Percentiles rank a stretch among this genome's conserved stretches.
phyloP scores from a whole-genome alignment of 2,329 filamentous ascomycete species.

The Cercospora nicotianae region DNA sequence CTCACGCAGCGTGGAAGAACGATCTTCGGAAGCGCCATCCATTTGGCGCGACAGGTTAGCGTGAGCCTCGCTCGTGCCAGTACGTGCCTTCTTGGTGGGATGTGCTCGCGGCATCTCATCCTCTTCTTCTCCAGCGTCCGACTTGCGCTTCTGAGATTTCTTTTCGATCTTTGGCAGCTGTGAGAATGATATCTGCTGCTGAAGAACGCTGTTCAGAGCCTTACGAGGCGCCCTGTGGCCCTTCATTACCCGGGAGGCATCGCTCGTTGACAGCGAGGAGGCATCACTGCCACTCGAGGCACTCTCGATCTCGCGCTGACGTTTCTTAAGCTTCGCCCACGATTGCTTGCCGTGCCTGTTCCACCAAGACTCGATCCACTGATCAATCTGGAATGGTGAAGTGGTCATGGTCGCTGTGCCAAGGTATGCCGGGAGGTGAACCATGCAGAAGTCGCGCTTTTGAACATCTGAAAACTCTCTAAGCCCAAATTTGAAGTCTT shows the following conservation, averaged over 20 bases:
- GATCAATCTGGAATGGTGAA: background rate
- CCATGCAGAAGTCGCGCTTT: background rate
- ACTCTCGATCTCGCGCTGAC: background rate
- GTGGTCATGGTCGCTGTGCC: background rate
- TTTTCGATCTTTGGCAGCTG: background rate
- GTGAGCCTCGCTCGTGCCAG: background rate
- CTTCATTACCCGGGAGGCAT: too few relatives aligned
- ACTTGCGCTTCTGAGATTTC: background rate
- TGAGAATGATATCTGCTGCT: background rate
- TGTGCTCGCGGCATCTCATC: background rate
- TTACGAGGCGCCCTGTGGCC: background rate
- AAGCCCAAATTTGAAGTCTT: background rate
- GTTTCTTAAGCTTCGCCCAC: background rate
- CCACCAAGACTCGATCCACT: slow-evolving; percentile 3
- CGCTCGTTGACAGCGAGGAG: background rate
- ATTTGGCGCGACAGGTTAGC: background rate
- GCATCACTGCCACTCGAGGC: background rate
- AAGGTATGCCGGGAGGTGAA: background rate
- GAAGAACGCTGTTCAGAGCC: background rate
- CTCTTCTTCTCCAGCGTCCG: background rate
- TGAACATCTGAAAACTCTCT: background rate
- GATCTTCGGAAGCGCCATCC: background rate
- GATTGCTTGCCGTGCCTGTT: background rate
- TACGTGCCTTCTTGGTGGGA: background rate
- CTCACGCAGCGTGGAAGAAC: background rate